A percentile compares a stretch with the other conserved stretches of the same genome.
These are phyloP conservation scores for Adansonia gregorii DNA, from an alignment of 441 rosid species.

Conservation along the genomic window DNA sequence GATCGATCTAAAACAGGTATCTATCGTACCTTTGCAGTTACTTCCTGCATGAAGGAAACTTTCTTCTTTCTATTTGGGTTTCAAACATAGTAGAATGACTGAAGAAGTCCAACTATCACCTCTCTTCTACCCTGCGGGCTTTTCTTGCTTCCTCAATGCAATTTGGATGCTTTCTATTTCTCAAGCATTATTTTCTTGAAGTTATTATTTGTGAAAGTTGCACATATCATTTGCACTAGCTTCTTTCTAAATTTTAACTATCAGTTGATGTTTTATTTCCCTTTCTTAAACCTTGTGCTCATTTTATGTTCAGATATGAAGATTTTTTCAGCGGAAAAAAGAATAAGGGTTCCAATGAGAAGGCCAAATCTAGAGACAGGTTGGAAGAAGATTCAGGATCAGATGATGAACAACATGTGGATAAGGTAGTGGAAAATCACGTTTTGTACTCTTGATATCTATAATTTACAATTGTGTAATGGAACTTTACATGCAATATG, in stretches of 20 bases:
- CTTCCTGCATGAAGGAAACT: neutral
- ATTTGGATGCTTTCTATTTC: neutral
- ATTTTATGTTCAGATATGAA: slow-evolving; percentile 56
- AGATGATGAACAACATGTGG: slow-evolving; percentile 48
- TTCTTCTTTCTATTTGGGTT: neutral
- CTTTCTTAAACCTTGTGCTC: slow-evolving; percentile 10
- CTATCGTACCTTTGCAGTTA: neutral
- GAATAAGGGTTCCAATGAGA: slow-evolving; percentile 43
- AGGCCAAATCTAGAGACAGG: slow-evolving; percentile 32
- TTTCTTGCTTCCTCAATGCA: neutral
- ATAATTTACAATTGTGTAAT: neutral
- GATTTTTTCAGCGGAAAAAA: slow-evolving; percentile 71
- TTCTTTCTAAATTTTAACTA: slow-evolving; percentile 4
- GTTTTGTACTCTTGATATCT: slow-evolving; percentile 32
- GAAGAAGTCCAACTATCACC: neutral
- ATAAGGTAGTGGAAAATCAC: slow-evolving; percentile 33
- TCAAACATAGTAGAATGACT: neutral
- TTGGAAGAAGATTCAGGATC: slow-evolving; percentile 41
- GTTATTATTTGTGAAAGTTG: neutral
- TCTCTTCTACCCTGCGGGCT: slow-evolving; percentile 1
- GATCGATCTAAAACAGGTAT: neutral
- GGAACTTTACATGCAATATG: neutral
- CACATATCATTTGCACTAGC: neutral
- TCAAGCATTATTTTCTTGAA: slow-evolving; percentile 11
- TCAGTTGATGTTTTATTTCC: slow-evolving; percentile 8